phyloP scores from a whole-genome alignment of 1,284 basidiomycete species.

The Rhizopogon hawkerae region DNA sequence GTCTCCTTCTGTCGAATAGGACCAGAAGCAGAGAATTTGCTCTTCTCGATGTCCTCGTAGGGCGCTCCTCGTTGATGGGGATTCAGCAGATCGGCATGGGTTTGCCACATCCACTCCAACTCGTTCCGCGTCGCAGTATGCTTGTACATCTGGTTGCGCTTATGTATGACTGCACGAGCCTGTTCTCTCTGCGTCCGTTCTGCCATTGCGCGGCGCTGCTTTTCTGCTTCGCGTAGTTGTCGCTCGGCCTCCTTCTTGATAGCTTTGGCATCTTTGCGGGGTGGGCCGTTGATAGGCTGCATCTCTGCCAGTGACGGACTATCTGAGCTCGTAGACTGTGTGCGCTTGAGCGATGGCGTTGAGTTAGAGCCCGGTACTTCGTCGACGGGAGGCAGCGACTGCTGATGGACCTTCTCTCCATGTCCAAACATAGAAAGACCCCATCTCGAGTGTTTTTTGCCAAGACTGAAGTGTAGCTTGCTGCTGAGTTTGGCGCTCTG shows the following conservation, averaged over 20 bases:
- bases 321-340: constrained; percentile 74
- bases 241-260: constrained; percentile 87
- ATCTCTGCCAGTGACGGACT: constrained; percentile 42
- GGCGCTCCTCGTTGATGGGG: constrained; percentile 25
- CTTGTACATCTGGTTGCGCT: constrained; percentile 70
- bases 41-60: constrained; percentile 34
- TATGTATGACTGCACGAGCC: constrained; percentile 91
- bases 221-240: constrained; percentile 78
- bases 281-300: constrained; percentile 42
- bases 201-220: constrained; percentile 74
- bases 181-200: constrained; percentile 74
- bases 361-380: constrained; percentile 52
- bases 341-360: constrained; percentile 71
- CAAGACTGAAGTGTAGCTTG: constrained; percentile 46
- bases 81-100: constrained; percentile 30
- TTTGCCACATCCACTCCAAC: constrained; percentile 49
- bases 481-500: constrained; percentile 47
- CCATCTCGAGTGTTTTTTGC: constrained; percentile 61
- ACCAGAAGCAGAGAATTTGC: constrained; percentile 44
- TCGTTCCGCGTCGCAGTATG: constrained; percentile 44
- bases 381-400: constrained; percentile 59
- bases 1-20: constrained; percentile 51
- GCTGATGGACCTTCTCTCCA: constrained; percentile 58
- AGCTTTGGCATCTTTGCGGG: constrained; percentile 67
- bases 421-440: constrained; percentile 67